Evolutionary conservation across 2,329 filamentous ascomycete genomes (phyloP).

Genomic region (Saccharata proteae): DNA sequence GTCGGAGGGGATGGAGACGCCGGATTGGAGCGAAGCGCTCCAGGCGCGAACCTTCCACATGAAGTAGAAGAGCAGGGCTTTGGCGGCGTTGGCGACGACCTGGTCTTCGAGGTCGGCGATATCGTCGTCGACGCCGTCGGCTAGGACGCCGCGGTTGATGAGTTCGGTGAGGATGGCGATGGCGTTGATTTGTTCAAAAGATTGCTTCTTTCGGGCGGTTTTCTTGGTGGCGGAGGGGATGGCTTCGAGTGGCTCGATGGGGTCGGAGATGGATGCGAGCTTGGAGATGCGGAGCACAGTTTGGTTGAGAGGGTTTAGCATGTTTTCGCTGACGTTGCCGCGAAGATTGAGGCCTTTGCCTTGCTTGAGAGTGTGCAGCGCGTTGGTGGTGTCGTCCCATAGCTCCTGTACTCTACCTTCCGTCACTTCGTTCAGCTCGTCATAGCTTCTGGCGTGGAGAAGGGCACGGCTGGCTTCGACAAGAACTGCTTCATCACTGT

Average conservation of each 20-base stretch:
- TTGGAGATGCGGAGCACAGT: constrained; percentile 70
- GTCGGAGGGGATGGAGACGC: constrained; percentile 38
- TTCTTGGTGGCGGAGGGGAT: constrained; percentile 23
- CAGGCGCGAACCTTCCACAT: constrained; percentile 72
- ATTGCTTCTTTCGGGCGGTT: constrained; percentile 31
- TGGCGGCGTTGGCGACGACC: constrained; percentile 63
- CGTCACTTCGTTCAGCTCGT: constrained; percentile 77
- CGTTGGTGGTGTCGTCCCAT: constrained; percentile 73
- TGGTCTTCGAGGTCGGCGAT: constrained; percentile 69
- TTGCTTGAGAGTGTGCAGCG: constrained; percentile 56
- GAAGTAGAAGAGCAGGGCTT: constrained; percentile 74
- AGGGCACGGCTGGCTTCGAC: constrained; percentile 73
- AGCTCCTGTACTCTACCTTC: constrained; percentile 67
- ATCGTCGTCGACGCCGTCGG: constrained; percentile 52
- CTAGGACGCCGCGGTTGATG: constrained; percentile 59
- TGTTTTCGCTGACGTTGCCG: constrained; percentile 52
- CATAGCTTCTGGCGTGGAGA: constrained; percentile 72
- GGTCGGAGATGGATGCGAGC: constrained; percentile 67
- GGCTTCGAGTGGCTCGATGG: constrained; percentile 60
- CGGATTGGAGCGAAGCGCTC: constrained; percentile 23
- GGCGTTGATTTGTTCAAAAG: constrained; percentile 16
- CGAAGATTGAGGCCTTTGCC: constrained; percentile 60
- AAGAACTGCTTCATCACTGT: constrained; percentile 75
- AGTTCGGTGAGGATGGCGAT: constrained; percentile 63
- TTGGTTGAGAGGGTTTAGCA: constrained; percentile 59